Conservation (phyloP, 2,329 filamentous ascomycete species). For the Furcasterigmium furcatum region DNA sequence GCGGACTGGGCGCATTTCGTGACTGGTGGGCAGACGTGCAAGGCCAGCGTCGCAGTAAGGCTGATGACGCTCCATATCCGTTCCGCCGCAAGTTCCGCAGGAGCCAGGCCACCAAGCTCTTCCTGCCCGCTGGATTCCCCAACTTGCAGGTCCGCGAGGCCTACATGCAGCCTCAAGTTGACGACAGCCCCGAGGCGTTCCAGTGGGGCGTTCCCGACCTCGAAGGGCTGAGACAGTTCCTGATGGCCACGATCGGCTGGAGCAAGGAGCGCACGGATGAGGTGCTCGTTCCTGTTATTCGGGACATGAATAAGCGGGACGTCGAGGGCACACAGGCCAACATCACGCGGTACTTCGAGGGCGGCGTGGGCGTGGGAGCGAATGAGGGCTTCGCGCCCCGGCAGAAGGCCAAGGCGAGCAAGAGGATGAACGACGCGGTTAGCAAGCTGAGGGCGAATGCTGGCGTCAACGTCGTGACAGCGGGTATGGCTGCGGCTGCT, state of each 20-base stretch:
- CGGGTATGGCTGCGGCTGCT: background rate
- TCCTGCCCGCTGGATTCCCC: conserved; percentile 79
- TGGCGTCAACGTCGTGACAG: conserved; percentile 8
- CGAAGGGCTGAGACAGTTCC: conserved; percentile 75
- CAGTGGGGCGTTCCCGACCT: conserved; percentile 96
- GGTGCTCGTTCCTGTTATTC: conserved; percentile 89
- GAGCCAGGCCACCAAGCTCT: conserved; percentile 76
- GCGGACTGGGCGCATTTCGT: conserved; percentile 67
- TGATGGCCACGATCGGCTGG: conserved; percentile 95
- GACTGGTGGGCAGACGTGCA: conserved; percentile 88
- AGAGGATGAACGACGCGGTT: conserved; percentile 75
- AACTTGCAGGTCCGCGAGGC: conserved; percentile 75
- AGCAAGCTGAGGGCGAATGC: conserved; percentile 60
- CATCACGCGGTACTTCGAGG: conserved; percentile 89
- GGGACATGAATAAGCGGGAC: conserved; percentile 88
- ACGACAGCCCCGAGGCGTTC: conserved; percentile 72
- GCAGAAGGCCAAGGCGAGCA: conserved; percentile 62
- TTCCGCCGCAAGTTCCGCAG: conserved; percentile 88
- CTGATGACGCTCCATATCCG: conserved; percentile 52
- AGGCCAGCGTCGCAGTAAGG: conserved; percentile 57
- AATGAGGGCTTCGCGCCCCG: conserved; percentile 68
- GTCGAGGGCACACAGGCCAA: conserved; percentile 92
- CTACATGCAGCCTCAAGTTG: conserved; percentile 84
- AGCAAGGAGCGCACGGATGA: conserved; percentile 88
- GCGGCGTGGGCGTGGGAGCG: conserved; percentile 65